Conservation (phyloP, 2,329 filamentous ascomycete species). For the Fulvia fulva region DNA sequence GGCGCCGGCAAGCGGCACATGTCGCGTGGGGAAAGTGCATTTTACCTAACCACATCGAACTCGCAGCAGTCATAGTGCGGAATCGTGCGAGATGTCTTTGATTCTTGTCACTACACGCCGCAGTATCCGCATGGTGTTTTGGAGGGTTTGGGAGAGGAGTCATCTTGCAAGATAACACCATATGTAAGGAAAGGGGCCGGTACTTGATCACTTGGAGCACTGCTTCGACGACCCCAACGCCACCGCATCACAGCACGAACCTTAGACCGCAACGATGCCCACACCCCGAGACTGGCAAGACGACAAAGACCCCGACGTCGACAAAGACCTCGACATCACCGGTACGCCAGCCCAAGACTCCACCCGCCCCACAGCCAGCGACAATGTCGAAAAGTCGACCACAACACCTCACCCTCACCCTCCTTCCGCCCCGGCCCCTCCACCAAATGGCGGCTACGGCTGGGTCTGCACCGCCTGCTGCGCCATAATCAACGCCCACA, state of each 20-base stretch:
- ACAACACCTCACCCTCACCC: not conserved
- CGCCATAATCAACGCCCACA: conserved; percentile 17
- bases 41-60: not conserved
- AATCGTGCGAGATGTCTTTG: not conserved
- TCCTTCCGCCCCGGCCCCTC: conserved; percentile 2
- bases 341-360: not conserved
- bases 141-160: not conserved
- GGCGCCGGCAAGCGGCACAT: not conserved
- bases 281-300: not conserved
- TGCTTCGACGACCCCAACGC: not conserved
- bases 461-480: conserved; percentile 52
- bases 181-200: not conserved
- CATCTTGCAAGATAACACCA: not conserved
- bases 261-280: not conserved
- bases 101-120: not conserved
- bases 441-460: conserved; percentile 56
- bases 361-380: not conserved
- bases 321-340: not conserved
- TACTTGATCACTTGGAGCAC: not conserved
- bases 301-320: not conserved
- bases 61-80: not conserved
- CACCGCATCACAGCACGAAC: not conserved
- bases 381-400: not conserved
- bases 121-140: not conserved
- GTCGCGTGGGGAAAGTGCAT: not conserved